These are phyloP conservation scores for Diaporthe humulicola DNA, from an alignment of 2,329 filamentous ascomycete species.

Conservation along the genomic window DNA sequence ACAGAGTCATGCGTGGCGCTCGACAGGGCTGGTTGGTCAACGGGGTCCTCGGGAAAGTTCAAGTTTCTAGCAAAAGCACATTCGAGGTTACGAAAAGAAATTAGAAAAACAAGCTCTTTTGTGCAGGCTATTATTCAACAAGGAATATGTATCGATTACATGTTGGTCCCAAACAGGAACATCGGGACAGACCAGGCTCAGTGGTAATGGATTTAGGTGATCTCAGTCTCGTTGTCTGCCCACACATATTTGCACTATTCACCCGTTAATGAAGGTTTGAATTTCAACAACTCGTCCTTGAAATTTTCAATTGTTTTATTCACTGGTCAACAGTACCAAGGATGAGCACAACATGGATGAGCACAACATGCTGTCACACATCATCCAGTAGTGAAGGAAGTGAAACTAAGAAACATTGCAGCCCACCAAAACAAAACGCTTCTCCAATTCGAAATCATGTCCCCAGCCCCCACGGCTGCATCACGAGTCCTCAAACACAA, in stretches of 20 bases:
- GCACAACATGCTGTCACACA: neutral
- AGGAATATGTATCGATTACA: no score
- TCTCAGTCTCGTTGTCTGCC: no score
- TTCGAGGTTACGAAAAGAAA: no score
- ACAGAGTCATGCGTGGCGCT: neutral
- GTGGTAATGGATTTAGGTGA: no score
- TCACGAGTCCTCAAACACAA: neutral
- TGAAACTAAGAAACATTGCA: neutral
- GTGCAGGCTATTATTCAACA: no score
- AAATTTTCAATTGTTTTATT: neutral
- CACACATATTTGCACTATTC: neutral
- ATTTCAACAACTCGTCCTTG: no score
- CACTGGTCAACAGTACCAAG: neutral
- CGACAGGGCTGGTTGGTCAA: neutral
- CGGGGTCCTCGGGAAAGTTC: no score
- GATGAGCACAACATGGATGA: neutral
- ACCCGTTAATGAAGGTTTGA: rapidly evolving
- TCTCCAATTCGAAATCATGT: neutral
- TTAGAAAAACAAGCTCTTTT: no score
- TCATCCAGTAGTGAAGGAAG: neutral
- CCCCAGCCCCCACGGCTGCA: neutral
- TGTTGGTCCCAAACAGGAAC: no score
- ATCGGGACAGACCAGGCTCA: no score
- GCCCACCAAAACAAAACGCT: neutral
- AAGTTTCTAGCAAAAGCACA: neutral